Conservation (phyloP, 495 filamentous ascomycete species). For the Viridothelium virens region DNA sequence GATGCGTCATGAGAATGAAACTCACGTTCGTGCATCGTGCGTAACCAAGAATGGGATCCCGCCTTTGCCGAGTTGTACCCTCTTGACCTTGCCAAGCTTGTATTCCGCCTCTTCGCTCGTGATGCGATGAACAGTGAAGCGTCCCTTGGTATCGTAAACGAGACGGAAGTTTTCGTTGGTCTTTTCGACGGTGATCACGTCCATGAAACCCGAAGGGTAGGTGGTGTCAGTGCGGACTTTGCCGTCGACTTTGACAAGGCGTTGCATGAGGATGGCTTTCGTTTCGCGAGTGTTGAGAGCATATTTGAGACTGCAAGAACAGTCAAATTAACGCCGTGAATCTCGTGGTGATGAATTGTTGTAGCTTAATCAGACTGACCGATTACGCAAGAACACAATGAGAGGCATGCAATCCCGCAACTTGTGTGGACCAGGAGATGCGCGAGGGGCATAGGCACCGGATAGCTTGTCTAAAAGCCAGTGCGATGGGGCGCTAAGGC, state of each 20-base stretch:
- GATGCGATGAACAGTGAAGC: slow-evolving; percentile 99
- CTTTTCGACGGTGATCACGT: slow-evolving; percentile 98
- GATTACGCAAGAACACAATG: slow-evolving; percentile 97
- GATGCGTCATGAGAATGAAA: slow-evolving; percentile 53
- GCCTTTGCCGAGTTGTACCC: slow-evolving; percentile 96
- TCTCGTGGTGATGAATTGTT: neutral
- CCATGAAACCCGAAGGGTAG: slow-evolving; percentile 98
- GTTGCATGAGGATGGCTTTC: slow-evolving; percentile 98
- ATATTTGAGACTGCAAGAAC: slow-evolving; percentile 76
- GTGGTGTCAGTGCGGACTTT: slow-evolving; percentile 98
- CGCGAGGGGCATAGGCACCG: slow-evolving; percentile 91
- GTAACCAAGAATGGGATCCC: slow-evolving; percentile 99
- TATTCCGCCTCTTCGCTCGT: slow-evolving; percentile 94
- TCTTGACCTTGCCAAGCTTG: slow-evolving; percentile 99
- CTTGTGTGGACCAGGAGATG: slow-evolving; percentile 97
- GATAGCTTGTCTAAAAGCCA: slow-evolving; percentile 99
- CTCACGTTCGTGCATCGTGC: slow-evolving; percentile 99
- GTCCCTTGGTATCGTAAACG: slow-evolving; percentile 99
- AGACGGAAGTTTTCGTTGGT: slow-evolving; percentile 99
- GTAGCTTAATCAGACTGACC: slow-evolving; percentile 35
- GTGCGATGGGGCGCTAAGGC: slow-evolving; percentile 94
- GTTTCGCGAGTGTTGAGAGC: slow-evolving; percentile 96
- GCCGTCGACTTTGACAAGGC: slow-evolving; percentile 97
- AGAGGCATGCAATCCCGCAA: slow-evolving; percentile 96
- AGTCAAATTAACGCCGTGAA: neutral